Base-by-base conservation (phyloP, 169 alveolate species). In the Plasmodium chabaudi region DNA sequence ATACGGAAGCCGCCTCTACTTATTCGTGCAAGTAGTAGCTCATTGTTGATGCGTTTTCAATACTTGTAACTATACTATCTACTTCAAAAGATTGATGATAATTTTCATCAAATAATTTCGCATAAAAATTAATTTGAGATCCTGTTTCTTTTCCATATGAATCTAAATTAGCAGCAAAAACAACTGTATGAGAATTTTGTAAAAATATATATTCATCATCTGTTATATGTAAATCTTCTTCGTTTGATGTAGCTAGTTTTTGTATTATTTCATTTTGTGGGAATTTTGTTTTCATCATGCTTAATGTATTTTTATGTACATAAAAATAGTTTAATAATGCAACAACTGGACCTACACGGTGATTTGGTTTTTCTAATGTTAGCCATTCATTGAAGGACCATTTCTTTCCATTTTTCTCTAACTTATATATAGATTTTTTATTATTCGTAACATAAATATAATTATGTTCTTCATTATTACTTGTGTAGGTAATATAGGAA, bases 71-170 rank as follows among this genome's bases (percentile, higher is more conserved):
- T 4, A 82, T 67, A 49, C 86, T 56, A 12, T 61, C 72, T 4
- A 68, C 68, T 9, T 46, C 57, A 51, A 82, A 82, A 19, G 82
- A 65, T 17, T 65, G 82, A 23, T 82, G 69, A 46, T 56, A 82
- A 49, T 82, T 69, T 39, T 82, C 90, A 25, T 57, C 69, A 60
- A 68, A 61, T 5, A 82, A 17, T 12, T 63, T 53, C 5, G 86
- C 47, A 63, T 82, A 82, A 9, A 82, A 82, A 60, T 82, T 82
- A 25, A 82, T 44, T 5, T 61, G 55, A 10, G 90, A 56, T 23
- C 79, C 84, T 9, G 86, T 82, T 5, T 82, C 72, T n/a, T 17
- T 17, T 39, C 86, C 90, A 61, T 82, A 82, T 1, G 90, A 53
- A 68, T 82, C 90, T 44, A 65, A 55, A 42, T 82, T 82, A 13